These are phyloP conservation scores for Trametes pubescens DNA, from an alignment of 1,284 basidiomycete species.

Conservation along the genomic window DNA sequence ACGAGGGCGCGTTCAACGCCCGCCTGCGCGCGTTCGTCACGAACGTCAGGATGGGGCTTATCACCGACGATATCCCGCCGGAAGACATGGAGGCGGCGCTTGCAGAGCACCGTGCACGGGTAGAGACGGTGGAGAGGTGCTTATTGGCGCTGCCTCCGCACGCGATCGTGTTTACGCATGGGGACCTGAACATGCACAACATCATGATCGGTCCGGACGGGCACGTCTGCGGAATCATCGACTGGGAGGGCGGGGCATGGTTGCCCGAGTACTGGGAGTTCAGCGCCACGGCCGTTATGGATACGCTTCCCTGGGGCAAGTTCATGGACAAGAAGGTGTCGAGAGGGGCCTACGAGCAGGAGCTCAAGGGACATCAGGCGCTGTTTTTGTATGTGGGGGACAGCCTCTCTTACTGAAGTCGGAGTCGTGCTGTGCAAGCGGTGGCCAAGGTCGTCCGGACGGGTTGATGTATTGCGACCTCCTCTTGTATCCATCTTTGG, in stretches of 20 bases:
- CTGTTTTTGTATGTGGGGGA: background rate
- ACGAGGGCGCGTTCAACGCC: constrained; percentile 22
- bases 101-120: background rate
- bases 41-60: background rate
- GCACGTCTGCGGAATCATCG: constrained; percentile 20
- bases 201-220: constrained; percentile 19
- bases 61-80: background rate
- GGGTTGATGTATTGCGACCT: too few relatives aligned
- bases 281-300: constrained; percentile 1
- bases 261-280: constrained; percentile 25
- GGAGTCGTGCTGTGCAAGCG: too few relatives aligned
- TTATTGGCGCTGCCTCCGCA: constrained; percentile 20
- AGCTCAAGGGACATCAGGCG: background rate
- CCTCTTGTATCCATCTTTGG: too few relatives aligned
- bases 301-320: background rate
- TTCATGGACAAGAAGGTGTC: constrained; percentile 5
- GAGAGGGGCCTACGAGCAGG: background rate
- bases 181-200: constrained; percentile 18
- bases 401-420: background rate
- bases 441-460: too few relatives aligned
- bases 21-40: constrained; percentile 8
- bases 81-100: background rate
- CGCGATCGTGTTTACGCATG: constrained; percentile 26
- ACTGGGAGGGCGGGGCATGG: constrained; percentile 22
- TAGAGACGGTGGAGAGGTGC: background rate